Conservation (phyloP, 768 basidiomycete species). For the Psilocybe cyanescens region DNA sequence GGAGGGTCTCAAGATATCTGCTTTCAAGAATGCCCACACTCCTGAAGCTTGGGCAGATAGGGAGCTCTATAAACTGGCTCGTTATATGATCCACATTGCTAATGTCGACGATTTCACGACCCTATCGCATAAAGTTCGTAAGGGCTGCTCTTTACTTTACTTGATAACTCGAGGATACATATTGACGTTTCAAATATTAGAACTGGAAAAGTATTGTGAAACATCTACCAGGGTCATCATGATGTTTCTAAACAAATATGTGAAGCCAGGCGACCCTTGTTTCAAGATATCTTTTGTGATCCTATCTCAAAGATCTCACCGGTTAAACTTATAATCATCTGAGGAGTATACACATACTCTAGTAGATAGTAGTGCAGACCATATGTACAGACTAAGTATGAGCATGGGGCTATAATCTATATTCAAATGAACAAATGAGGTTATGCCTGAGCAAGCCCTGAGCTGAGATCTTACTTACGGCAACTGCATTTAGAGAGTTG, state of each 20-base stretch:
- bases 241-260: neutral
- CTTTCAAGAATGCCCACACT: conserved; percentile 82
- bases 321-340: too few species aligned
- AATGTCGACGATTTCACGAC: conserved; percentile 61
- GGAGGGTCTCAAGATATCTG: conserved; percentile 81
- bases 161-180: neutral
- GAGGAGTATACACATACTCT: too few species aligned
- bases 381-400: too few species aligned
- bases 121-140: conserved; percentile 65
- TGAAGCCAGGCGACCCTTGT: neutral
- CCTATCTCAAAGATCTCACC: too few species aligned
- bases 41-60: conserved; percentile 63
- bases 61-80: conserved; percentile 67
- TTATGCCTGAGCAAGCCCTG: too few species aligned
- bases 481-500: too few species aligned
- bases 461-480: too few species aligned
- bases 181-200: conserved; percentile 28
- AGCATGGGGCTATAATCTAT: too few species aligned
- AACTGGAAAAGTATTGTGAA: conserved; percentile 55
- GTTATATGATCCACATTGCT: conserved; percentile 70
- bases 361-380: too few species aligned
- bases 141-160: neutral
- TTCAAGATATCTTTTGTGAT: neutral
- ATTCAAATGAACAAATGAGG: too few species aligned
- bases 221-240: conserved; percentile 32